These are phyloP conservation scores for Penicillium olsonii DNA, from an alignment of 2,329 filamentous ascomycete genomes.

Conservation along the genomic window DNA sequence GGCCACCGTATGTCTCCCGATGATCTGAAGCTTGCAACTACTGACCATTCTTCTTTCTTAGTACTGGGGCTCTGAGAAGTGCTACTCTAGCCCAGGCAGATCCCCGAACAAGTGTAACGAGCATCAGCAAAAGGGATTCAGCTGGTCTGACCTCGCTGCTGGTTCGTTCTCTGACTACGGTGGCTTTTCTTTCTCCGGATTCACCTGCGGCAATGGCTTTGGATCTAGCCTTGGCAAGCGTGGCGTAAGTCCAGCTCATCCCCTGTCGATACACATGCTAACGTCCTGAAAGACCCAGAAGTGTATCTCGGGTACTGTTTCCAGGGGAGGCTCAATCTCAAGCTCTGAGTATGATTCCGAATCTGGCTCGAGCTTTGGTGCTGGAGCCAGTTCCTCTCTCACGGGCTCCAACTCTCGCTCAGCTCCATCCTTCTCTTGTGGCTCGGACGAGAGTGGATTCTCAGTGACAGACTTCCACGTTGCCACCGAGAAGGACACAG, in stretches of 20 bases:
- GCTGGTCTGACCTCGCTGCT: slow-evolving; percentile 65
- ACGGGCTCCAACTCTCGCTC: slow-evolving; percentile 43
- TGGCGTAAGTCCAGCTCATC: slow-evolving; percentile 45
- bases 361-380: slow-evolving; percentile 26
- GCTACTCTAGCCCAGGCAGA: slow-evolving; percentile 70
- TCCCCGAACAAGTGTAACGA: slow-evolving; percentile 74
- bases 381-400: not conserved
- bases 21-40: not conserved
- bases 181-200: slow-evolving; percentile 74
- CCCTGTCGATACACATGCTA: slow-evolving; percentile 3
- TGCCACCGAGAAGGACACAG: slow-evolving; percentile 71
- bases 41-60: slow-evolving; percentile 15
- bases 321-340: slow-evolving; percentile 47
- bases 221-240: slow-evolving; percentile 22
- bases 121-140: slow-evolving; percentile 69
- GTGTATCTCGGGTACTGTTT: slow-evolving; percentile 50
- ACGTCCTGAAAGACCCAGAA: slow-evolving; percentile 48
- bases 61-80: slow-evolving; percentile 53
- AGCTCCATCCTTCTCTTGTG: slow-evolving; percentile 62
- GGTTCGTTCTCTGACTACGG: slow-evolving; percentile 68
- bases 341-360: slow-evolving; percentile 11
- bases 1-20: slow-evolving; percentile 42
- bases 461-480: slow-evolving; percentile 76
- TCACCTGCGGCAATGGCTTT: slow-evolving; percentile 64
- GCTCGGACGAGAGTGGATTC: slow-evolving; percentile 60